Conservation (phyloP, 2,329 filamentous ascomycete species). For the Plenodomus tracheiphilus region DNA sequence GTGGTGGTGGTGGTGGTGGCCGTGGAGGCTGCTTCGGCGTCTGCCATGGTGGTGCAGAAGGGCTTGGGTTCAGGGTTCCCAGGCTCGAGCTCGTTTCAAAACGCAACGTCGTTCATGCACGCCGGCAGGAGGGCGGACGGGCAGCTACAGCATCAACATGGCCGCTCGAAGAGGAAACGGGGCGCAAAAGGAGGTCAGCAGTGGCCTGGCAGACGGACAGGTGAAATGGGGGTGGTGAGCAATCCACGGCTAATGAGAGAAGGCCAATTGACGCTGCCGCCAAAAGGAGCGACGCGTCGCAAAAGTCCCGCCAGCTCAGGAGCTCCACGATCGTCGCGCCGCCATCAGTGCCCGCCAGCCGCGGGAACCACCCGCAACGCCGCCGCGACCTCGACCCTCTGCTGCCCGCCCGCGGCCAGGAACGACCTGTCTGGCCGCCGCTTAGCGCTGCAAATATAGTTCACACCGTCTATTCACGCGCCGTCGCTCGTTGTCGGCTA, state of each 20-base stretch:
- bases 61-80: slow-evolving; percentile 14
- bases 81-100: slow-evolving; percentile 22
- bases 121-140: neutral
- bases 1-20: neutral
- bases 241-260: slow-evolving; percentile 14
- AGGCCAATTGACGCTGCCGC: slow-evolving; percentile 15
- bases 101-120: slow-evolving; percentile 20
- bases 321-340: slow-evolving; percentile 21
- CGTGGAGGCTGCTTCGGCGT: slow-evolving; percentile 30
- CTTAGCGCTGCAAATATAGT: too few relatives aligned
- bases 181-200: slow-evolving; percentile 12
- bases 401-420: slow-evolving; percentile 13
- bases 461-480: too few relatives aligned
- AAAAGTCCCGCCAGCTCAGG: slow-evolving; percentile 14
- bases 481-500: too few relatives aligned
- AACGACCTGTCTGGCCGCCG: slow-evolving; percentile 3
- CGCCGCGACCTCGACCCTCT: slow-evolving; percentile 1
- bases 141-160: slow-evolving; percentile 35
- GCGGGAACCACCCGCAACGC: slow-evolving; percentile 7
- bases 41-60: slow-evolving; percentile 28
- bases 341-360: slow-evolving; percentile 2
- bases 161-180: slow-evolving; percentile 12
- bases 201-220: neutral
- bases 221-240: slow-evolving; percentile 10
- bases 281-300: slow-evolving; percentile 33